A percentile compares a stretch with the other conserved stretches of the same genome.
Conservation (phyloP, 1,284 basidiomycete species). For the Trichosporon sp. region DNA sequence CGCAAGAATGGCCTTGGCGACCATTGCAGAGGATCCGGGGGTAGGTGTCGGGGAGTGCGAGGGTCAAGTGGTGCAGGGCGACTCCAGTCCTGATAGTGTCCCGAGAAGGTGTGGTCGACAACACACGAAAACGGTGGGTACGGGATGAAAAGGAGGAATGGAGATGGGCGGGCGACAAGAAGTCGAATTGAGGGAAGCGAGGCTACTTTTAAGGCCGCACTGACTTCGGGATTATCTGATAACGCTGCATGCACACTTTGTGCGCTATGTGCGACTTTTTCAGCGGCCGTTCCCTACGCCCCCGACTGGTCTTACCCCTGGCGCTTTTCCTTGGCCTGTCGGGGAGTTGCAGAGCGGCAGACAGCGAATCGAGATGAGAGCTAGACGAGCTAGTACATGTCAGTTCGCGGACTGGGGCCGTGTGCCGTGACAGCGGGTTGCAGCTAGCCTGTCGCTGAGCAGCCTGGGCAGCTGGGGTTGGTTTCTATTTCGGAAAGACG, state of each 20-base stretch:
- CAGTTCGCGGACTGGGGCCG: not conserved
- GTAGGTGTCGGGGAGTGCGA: not conserved
- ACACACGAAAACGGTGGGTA: not conserved
- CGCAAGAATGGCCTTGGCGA: conserved; percentile 30
- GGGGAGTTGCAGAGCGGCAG: not conserved
- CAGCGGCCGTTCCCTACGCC: not conserved
- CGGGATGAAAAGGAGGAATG: not conserved
- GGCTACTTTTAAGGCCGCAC: conserved; percentile 12
- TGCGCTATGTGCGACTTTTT: conserved; percentile 12
- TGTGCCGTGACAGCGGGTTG: too few relatives aligned
- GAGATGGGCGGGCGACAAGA: conserved; percentile 14
- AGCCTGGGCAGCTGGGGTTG: not conserved
- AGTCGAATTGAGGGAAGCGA: conserved; percentile 4
- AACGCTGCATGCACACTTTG: not conserved
- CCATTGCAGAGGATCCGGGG: conserved; percentile 23
- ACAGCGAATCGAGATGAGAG: conserved; percentile 5
- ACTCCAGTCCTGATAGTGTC: not conserved
- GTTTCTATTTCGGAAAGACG: conserved; percentile 15
- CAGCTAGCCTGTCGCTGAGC: not conserved
- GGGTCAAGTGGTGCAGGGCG: not conserved
- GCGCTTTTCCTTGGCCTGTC: not conserved
- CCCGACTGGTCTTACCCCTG: not conserved
- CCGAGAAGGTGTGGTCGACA: not conserved
- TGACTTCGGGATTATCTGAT: conserved; percentile 25
- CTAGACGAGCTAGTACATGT: not conserved